These are phyloP conservation scores for Kentomonas sorsogonicus DNA, from an alignment of 208 protist species.

Conservation along the genomic window DNA sequence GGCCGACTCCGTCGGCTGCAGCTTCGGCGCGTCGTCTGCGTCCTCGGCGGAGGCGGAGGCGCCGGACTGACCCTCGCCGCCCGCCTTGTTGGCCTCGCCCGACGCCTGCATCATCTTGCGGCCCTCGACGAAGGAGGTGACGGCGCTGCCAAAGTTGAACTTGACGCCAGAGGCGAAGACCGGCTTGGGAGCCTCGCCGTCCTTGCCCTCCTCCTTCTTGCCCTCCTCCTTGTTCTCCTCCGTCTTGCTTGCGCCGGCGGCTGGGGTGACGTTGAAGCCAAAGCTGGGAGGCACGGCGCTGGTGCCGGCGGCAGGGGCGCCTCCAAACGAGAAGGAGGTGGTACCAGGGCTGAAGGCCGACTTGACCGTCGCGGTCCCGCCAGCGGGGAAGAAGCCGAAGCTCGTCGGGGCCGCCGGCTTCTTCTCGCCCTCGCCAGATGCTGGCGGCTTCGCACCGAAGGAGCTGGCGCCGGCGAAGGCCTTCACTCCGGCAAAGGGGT, in stretches of 20 bases:
- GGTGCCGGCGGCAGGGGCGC: neutral
- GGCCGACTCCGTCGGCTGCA: constrained; percentile 9
- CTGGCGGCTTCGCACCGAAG: constrained; percentile 4
- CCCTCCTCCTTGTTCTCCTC: neutral
- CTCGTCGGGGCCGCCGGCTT: constrained; percentile 6
- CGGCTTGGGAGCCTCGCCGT: too few species aligned
- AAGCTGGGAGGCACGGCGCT: neutral
- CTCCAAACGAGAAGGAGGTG: too few species aligned
- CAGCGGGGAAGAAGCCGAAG: too few species aligned
- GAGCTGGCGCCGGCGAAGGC: too few species aligned
- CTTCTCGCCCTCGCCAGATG: neutral
- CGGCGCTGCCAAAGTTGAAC: constrained; percentile 62
- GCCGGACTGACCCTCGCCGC: neutral
- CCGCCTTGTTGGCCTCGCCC: constrained; percentile 7
- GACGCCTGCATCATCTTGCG: constrained; percentile 52
- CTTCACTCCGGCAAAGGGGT: too few species aligned
- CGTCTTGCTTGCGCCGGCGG: neutral
- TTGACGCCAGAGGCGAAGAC: constrained; percentile 30
- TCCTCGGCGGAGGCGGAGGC: constrained; percentile 12
- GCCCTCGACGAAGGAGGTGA: constrained; percentile 67
- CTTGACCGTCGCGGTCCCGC: too few species aligned
- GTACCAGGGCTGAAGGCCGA: too few species aligned
- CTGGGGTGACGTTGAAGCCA: neutral
- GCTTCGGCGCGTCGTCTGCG: constrained; percentile 13
- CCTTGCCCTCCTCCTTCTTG: constrained; percentile 6